These are phyloP conservation scores for Neofusicoccum laricinum DNA, from an alignment of 2,329 filamentous ascomycete genomes.

Conservation along the genomic window DNA sequence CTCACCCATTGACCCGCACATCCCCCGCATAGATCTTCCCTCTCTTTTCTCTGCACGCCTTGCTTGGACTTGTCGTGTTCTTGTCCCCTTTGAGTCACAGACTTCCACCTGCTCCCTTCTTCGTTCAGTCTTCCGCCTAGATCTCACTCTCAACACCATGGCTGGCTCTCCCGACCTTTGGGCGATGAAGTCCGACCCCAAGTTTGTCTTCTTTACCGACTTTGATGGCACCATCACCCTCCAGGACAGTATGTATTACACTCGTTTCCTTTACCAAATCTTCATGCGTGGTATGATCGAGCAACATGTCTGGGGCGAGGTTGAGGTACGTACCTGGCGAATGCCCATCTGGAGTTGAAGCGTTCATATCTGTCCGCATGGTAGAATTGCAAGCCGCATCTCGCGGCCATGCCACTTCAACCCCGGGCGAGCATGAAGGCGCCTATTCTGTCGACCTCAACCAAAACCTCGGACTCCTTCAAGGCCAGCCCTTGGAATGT, in stretches of 20 bases:
- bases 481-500: no score
- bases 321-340: no score
- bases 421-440: no score
- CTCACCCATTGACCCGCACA: neutral
- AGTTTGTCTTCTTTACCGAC: slow-evolving; percentile 98
- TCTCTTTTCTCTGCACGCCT: neutral
- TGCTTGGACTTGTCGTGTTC: neutral
- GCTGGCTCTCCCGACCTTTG: slow-evolving; percentile 36
- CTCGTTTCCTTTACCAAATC: neutral
- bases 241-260: slow-evolving; percentile 55
- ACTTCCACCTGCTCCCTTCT: neutral
- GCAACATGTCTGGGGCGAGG: neutral
- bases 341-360: no score
- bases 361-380: neutral
- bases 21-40: neutral
- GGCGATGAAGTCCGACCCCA: slow-evolving; percentile 60
- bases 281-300: neutral
- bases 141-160: slow-evolving; percentile 20
- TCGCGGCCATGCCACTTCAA: no score
- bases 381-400: no score
- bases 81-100: neutral
- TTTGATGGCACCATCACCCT: slow-evolving; percentile 95
- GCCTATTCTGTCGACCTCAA: no score
- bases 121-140: neutral
- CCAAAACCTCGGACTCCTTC: no score